Conservation (phyloP, 768 basidiomycete species). For the Krasilnikovozyma curviuscula region DNA sequence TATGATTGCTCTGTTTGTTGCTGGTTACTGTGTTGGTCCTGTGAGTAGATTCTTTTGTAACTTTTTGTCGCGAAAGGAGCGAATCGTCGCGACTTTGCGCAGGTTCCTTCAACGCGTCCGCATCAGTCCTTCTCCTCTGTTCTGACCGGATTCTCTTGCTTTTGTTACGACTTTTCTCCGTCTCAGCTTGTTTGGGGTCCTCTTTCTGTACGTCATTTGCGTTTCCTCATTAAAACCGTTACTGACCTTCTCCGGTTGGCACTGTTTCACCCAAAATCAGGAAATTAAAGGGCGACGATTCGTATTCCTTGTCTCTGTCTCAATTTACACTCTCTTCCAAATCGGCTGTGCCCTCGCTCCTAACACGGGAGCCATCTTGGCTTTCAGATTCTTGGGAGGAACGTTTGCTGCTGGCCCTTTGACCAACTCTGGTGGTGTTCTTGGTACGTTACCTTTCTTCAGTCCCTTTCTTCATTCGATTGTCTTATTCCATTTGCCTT, state of each 20-base stretch:
- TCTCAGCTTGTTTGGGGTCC: slow-evolving; percentile 7
- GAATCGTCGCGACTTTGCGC: not conserved
- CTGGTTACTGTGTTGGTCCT: slow-evolving; percentile 18
- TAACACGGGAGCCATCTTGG: slow-evolving; percentile 27
- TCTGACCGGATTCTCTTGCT: not conserved
- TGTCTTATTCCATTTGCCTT: no score
- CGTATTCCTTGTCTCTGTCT: slow-evolving; percentile 27
- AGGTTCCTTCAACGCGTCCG: not conserved
- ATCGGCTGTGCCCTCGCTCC: slow-evolving; percentile 28
- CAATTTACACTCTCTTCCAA: slow-evolving; percentile 24
- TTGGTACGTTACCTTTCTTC: slow-evolving; percentile 22
- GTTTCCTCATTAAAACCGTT: no score
- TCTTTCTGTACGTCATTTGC: no score
- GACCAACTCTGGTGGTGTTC: slow-evolving; percentile 29
- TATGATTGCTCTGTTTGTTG: slow-evolving; percentile 19
- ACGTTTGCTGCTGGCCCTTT: slow-evolving; percentile 27
- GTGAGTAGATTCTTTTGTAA: not conserved
- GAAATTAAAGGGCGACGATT: slow-evolving; percentile 28
- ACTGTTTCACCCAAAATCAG: not conserved
- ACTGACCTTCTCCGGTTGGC: no score
- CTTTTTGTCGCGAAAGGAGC: no score
- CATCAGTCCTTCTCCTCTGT: not conserved
- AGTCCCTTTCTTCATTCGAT: slow-evolving; percentile 6
- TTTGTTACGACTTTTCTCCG: not conserved
- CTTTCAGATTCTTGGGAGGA: slow-evolving; percentile 29